Evolutionary conservation across 176 grass and related monocot genomes (phyloP).

Genomic region (Calamus simplicifolius): DNA sequence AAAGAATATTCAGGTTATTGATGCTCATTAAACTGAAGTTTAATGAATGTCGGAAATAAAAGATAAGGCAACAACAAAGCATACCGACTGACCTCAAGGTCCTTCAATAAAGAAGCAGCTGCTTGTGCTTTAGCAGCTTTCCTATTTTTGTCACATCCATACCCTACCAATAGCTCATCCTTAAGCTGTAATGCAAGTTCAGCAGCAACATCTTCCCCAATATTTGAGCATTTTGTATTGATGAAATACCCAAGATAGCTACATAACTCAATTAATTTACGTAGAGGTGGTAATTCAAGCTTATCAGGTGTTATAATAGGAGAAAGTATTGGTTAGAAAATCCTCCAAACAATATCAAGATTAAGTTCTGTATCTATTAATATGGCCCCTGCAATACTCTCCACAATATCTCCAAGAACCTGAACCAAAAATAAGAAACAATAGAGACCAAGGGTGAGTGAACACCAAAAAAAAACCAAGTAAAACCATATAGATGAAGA

Average conservation of each 20-base stretch:
- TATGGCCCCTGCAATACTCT: constrained; percentile 3
- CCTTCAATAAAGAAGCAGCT: background rate
- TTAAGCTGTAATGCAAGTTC: background rate
- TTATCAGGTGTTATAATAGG: constrained; percentile 1
- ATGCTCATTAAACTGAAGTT: no score
- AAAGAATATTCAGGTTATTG: no score
- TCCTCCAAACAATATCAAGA: background rate
- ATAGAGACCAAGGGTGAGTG: background rate
- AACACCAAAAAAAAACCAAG: no score
- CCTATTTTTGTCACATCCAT: constrained; percentile 1
- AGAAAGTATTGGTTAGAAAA: constrained; percentile 1
- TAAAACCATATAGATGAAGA: no score
- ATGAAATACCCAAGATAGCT: constrained; percentile 4
- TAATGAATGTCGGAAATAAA: no score
- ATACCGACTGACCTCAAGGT: constrained; percentile 1
- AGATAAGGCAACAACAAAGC: background rate
- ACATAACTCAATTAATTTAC: constrained; percentile 4
- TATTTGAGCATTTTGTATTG: constrained; percentile 1
- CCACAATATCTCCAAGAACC: constrained; percentile 6
- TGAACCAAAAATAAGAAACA: background rate
- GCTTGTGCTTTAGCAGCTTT: constrained; percentile 6
- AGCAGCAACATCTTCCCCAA: background rate
- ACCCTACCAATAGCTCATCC: background rate
- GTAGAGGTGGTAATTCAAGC: background rate
- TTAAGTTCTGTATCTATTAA: constrained; percentile 3